phyloP scores from a whole-genome alignment of 331 rosid genomes.

The Arachis monticola region DNA sequence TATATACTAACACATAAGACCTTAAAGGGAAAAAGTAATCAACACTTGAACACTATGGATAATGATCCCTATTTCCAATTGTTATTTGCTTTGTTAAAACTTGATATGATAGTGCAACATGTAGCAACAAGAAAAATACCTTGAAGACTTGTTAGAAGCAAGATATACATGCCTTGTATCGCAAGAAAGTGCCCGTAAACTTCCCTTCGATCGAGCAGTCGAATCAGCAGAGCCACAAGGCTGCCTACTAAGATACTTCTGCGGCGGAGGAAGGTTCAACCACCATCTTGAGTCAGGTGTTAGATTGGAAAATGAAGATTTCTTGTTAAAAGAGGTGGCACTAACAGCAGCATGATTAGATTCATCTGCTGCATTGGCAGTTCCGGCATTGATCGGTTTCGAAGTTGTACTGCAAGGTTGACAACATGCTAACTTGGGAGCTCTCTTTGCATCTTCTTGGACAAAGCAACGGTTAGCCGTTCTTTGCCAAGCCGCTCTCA shows the following conservation, averaged over 20 bases:
- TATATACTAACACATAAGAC: background rate
- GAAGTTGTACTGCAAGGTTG: slow-evolving; percentile 70
- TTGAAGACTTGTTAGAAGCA: slow-evolving; percentile 50
- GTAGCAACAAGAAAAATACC: slow-evolving; percentile 53
- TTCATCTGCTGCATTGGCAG: slow-evolving; percentile 48
- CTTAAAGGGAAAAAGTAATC: no score
- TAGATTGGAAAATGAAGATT: slow-evolving; percentile 55
- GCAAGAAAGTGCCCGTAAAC: slow-evolving; percentile 32
- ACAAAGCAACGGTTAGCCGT: slow-evolving; percentile 77
- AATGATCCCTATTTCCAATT: no score
- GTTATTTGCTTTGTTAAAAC: no score
- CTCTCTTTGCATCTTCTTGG: slow-evolving; percentile 93
- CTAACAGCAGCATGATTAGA: slow-evolving; percentile 54
- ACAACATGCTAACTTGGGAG: slow-evolving; percentile 81
- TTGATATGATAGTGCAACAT: background rate
- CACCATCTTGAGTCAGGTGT: slow-evolving; percentile 72
- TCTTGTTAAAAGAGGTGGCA: slow-evolving; percentile 50
- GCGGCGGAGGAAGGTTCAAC: slow-evolving; percentile 95
- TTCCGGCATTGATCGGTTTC: slow-evolving; percentile 62
- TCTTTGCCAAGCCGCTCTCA: slow-evolving; percentile 83
- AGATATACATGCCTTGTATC: slow-evolving; percentile 34
- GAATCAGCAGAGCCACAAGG: slow-evolving; percentile 51
- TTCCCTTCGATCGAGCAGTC: slow-evolving; percentile 9
- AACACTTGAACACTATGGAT: no score
- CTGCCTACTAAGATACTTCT: slow-evolving; percentile 50